Conservation (phyloP, 2,329 filamentous ascomycete genomes). For the Phaeosphaeria sp. region DNA sequence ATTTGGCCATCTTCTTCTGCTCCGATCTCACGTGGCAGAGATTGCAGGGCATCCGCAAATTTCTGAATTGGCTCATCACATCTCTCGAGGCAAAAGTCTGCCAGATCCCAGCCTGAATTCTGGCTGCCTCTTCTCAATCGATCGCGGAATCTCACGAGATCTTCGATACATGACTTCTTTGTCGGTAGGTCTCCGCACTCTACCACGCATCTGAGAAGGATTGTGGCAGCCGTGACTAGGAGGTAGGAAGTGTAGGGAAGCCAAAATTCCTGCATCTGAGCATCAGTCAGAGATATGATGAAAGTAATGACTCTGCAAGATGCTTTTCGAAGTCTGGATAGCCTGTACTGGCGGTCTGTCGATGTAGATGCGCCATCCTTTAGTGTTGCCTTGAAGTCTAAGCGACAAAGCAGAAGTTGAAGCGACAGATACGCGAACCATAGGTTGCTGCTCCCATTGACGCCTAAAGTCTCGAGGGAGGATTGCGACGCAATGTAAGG, state of each 20-base stretch:
- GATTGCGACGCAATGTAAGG: slow-evolving; percentile 1
- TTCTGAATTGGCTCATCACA: slow-evolving; percentile 27
- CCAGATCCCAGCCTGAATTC: slow-evolving; percentile 20
- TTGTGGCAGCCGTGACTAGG: slow-evolving; percentile 23
- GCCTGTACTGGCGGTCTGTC: slow-evolving; percentile 16
- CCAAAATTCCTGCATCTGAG: slow-evolving; percentile 26
- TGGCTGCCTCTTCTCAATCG: slow-evolving; percentile 14
- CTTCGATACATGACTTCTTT: slow-evolving; percentile 10
- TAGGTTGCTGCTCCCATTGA: slow-evolving; percentile 23
- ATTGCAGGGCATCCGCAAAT: slow-evolving; percentile 6
- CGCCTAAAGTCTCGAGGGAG: not conserved
- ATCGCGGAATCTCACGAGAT: slow-evolving; percentile 12
- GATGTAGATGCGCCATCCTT: not conserved
- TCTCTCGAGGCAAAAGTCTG: slow-evolving; percentile 27
- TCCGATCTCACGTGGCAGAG: too few relatives aligned
- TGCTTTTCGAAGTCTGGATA: slow-evolving; percentile 14
- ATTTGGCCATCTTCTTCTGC: too few relatives aligned
- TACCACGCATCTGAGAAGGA: slow-evolving; percentile 21
- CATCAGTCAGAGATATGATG: slow-evolving; percentile 11
- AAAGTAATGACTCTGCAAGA: slow-evolving; percentile 12
- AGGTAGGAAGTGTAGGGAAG: slow-evolving; percentile 28
- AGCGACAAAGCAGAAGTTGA: slow-evolving; percentile 18
- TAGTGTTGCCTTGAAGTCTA: slow-evolving; percentile 15
- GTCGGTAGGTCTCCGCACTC: slow-evolving; percentile 14
- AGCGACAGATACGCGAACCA: slow-evolving; percentile 25